Evolutionary conservation across 2,329 filamentous ascomycete genomes (phyloP), one percentile per base, ranked within the genome.

Genomic region (Nigrospora osmanthi): DNA sequence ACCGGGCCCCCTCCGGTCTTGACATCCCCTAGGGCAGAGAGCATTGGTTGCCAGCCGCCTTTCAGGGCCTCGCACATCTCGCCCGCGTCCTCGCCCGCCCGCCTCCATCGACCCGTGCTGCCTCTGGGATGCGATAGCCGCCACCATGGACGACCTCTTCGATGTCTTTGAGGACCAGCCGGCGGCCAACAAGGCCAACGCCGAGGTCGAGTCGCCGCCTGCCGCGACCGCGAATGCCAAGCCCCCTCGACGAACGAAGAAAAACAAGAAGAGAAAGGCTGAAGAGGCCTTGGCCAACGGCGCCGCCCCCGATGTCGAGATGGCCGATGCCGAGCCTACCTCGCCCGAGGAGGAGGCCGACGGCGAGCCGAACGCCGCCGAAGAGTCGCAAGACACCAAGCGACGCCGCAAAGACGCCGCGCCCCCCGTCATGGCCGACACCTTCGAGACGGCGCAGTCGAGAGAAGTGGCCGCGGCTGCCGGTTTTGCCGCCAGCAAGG

Each of bases 391-490:
- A 45, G 70, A 80, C 39, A 66, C 61, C 48, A 89, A 88, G 65
- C 80, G 85, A 53, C 75, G 78, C 54, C 76, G 80, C 59, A 78
- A 82, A 54, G 72, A 69, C 44, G 85, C 85, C 56, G 79, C 80
- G 11, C 85, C 84, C 49, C 88, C 91, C 6, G 83, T 97, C 39
- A 79, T 97, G 55, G 89, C 91, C 16, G 93, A 98, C 69, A 82
- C 85, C 12, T 98, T 98, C 64, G 83, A 97, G 70, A 97, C 93
- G 12, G 90, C 93, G 60, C 83, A 95, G 68, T 94, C 90, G 51
- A 79, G 91, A 73, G 88, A 97, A 66, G 78, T 98, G 35, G 88
- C 86, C 17, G 85, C 84, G 23, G 85, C 88, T 6, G 81, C 83
- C 31, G 89, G 87, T 10, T 74, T 82, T 45, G 70, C 76, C 14